Evolutionary conservation across 768 basidiomycete genomes (phyloP), one percentile per base, ranked within the genome.

Genomic region (Lactarius sanguifluus): DNA sequence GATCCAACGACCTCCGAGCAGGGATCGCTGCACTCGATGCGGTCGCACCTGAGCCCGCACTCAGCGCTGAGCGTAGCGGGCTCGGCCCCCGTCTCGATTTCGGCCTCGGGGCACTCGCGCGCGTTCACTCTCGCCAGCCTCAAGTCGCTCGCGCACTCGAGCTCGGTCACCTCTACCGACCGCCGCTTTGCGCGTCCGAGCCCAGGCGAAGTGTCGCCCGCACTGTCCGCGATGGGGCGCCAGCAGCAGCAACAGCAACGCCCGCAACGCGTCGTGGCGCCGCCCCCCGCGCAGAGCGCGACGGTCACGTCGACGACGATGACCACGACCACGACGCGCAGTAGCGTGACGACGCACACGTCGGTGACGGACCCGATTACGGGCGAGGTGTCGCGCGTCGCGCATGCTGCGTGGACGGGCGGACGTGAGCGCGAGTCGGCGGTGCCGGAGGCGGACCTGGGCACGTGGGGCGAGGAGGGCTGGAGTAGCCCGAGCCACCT

Each of bases 11-110:
- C 74, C n/a, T 87, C 89, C 28, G 86, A 90, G 70, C 81, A 82
- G 69, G 86, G 82, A 30, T 91, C 90, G 0, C 74, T 91, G 13
- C 83, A 87, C 70, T 90, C 89, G 0, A 81, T 84, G 79, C 80
- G 79, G 25, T 86, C 87, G 1, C 83, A 83, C 62, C 74, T 87
- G 23, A 80, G 79, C 69, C 84, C 86, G 0, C 73, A 76, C 18
- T 76, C 81, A 1, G 73, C 72, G 32, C 80, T 81, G 55, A 84
- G 85, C 7, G 77, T 80, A 40, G 59, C 72, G 5, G 84, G 83
- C 43, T 88, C 87, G 3, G 83, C 80, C 12, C 78, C 85, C 8
- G 74, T 79, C 15, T 83, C 84, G 5, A 74, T 78, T 7, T 78
- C 77, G 40, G 80, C 84, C 59, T 89, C 89, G 5, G 79, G 73